phyloP scores from a whole-genome alignment of 176 grass and related monocot genomes.

The Pontederia paniculata region DNA sequence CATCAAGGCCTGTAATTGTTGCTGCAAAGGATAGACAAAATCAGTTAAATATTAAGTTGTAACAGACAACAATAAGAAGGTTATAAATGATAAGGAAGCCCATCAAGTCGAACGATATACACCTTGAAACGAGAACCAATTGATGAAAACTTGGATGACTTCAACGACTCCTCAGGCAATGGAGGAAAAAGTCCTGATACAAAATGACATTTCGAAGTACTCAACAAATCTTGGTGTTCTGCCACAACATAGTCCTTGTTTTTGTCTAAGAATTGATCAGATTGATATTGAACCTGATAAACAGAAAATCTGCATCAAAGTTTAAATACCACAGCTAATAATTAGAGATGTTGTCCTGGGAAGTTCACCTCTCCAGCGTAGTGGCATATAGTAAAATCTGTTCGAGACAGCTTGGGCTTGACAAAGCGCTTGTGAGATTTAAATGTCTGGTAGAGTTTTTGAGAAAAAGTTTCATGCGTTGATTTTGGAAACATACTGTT shows the following conservation, averaged over 20 bases:
- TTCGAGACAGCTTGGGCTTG: slow-evolving; percentile 87
- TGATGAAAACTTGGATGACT: slow-evolving; percentile 94
- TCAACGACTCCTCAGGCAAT: slow-evolving; percentile 73
- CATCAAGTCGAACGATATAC: slow-evolving; percentile 28
- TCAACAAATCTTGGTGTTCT: slow-evolving; percentile 89
- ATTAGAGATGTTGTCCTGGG: too few relatives aligned
- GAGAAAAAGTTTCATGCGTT: slow-evolving; percentile 91
- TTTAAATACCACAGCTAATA: not conserved
- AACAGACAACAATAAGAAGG: not conserved
- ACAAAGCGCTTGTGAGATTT: slow-evolving; percentile 83
- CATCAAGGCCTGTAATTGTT: slow-evolving; percentile 99
- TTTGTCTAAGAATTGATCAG: slow-evolving; percentile 89
- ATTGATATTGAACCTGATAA: slow-evolving; percentile 81
- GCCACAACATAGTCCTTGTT: slow-evolving; percentile 98
- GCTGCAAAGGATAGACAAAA: slow-evolving; percentile 39
- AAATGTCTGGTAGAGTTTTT: slow-evolving; percentile 97
- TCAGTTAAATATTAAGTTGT: not conserved
- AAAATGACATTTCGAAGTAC: slow-evolving; percentile 69
- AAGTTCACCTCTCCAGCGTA: slow-evolving; percentile 75
- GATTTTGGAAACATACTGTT: slow-evolving; percentile 97
- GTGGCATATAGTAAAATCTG: slow-evolving; percentile 83
- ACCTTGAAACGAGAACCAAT: slow-evolving; percentile 97
- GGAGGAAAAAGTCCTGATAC: slow-evolving; percentile 88
- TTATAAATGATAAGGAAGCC: not conserved
- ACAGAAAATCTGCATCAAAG: slow-evolving; percentile 18